Conservation (phyloP, 2,329 filamentous ascomycete genomes). For the Zasmidium angulare region DNA sequence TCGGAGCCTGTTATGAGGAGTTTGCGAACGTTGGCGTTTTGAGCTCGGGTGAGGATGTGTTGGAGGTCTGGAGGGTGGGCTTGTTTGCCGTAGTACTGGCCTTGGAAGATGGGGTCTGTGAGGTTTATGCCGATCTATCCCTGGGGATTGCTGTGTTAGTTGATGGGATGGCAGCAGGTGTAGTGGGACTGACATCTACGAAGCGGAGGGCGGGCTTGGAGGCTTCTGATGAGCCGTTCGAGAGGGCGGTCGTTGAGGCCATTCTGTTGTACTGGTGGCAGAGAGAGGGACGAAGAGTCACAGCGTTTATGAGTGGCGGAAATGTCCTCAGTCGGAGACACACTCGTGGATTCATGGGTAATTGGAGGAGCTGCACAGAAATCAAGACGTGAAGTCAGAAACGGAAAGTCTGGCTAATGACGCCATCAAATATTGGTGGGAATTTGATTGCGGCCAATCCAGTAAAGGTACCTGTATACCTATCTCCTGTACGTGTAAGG, state of each 20-base stretch:
- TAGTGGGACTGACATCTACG: constrained; percentile 22
- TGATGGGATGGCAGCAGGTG: neutral
- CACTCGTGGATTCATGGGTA: constrained; percentile 4
- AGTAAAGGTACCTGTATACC: too few species aligned
- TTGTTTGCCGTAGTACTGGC: constrained; percentile 77
- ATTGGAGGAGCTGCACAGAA: neutral
- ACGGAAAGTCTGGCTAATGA: too few species aligned
- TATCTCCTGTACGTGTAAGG: too few species aligned
- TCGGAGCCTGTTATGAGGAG: constrained; percentile 94
- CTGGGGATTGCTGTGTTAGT: constrained; percentile 8
- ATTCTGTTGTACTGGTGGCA: neutral
- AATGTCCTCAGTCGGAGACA: constrained; percentile 6
- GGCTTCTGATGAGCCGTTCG: constrained; percentile 6
- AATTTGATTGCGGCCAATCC: neutral
- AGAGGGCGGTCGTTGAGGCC: constrained; percentile 1
- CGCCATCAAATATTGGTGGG: neutral
- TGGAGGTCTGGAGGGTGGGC: constrained; percentile 71
- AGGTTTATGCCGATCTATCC: constrained; percentile 86
- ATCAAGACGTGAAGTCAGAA: neutral
- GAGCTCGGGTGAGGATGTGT: constrained; percentile 75
- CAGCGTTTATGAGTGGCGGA: neutral
- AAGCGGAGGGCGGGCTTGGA: constrained; percentile 13
- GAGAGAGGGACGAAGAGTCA: too few species aligned
- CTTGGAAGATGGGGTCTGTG: constrained; percentile 85
- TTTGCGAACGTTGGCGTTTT: constrained; percentile 77